Evolutionary conservation across 805 yeast species (phyloP), one percentile per base, ranked within the genome.

Genomic region (Maudiozyma pseudohumilis): DNA sequence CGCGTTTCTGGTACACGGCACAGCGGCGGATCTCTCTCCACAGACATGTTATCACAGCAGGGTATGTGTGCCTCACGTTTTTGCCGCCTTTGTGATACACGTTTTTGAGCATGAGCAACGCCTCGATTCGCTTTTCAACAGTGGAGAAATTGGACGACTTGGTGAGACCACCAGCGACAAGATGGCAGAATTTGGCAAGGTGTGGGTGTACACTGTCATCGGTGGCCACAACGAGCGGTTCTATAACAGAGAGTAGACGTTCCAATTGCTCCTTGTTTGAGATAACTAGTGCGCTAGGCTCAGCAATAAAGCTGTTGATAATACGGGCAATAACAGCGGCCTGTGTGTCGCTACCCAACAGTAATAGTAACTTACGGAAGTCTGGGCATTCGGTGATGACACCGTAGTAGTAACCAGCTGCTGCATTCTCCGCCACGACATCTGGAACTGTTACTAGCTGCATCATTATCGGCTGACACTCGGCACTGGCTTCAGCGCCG

Each of bases 121-220:
- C 75, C 72, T 53, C 57, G 9, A 47, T 41, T 36, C 48, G 48
- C 12, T 38, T 32, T 29, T 53, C 55, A 2, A 54, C 32, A 9
- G 44, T 43, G 23, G 37, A 39, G 17, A 48, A 30, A 2, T n/a
- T 20, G n/a, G 19, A 23, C 23, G 32, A 41, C 11, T 25, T 34
- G 18, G 18, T 26, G 16, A 29, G 23, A 19, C 32, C 40, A 41
- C 68, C 66, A 39, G 70, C 66, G 4, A 87, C 55, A 42, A 82
- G 64, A 51, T 81, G 92, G 3, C 85, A 63, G 10, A 85, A 56
- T 49, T 81, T 80, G 16, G 89, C 77, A 3, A 89, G 31, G 21
- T 33, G 32, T 24, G 30, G 9, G 19, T 16, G 19, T 4, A 22
- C 28, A 2, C 11, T 24, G 12, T 19, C 32, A 20, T 32, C 28